These are phyloP conservation scores for Niebla homalea DNA, from an alignment of 495 filamentous ascomycete species.

Conservation along the genomic window DNA sequence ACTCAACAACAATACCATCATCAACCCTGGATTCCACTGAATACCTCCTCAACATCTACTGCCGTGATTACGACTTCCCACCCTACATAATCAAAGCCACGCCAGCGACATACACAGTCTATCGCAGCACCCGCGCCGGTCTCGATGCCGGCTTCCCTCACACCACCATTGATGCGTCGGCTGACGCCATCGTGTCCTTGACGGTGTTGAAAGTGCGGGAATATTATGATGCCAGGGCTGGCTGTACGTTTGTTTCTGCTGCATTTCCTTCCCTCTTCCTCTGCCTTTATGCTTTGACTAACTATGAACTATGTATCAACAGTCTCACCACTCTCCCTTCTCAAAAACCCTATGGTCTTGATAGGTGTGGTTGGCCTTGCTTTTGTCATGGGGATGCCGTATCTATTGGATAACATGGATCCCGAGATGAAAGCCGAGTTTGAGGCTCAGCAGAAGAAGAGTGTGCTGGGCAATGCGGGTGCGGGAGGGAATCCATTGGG, in stretches of 20 bases:
- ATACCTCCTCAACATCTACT: slow-evolving; percentile 72
- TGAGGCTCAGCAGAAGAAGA: slow-evolving; percentile 72
- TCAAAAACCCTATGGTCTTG: slow-evolving; percentile 92
- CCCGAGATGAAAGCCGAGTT: slow-evolving; percentile 86
- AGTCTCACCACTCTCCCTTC: slow-evolving; percentile 52
- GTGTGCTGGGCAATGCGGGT: slow-evolving; percentile 36
- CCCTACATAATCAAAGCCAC: slow-evolving; percentile 63
- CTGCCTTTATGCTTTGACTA: not conserved
- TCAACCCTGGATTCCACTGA: slow-evolving; percentile 11
- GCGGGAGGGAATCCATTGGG: slow-evolving; percentile 33
- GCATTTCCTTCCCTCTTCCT: not conserved
- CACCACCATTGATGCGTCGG: slow-evolving; percentile 13
- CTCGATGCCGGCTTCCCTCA: slow-evolving; percentile 67
- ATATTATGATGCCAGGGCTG: slow-evolving; percentile 58
- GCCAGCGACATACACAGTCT: slow-evolving; percentile 30
- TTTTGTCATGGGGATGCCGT: slow-evolving; percentile 79
- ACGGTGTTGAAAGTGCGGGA: slow-evolving; percentile 47
- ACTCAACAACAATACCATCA: slow-evolving; percentile 26
- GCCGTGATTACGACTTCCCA: slow-evolving; percentile 56
- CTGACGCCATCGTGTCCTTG: slow-evolving; percentile 38
- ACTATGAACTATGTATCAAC: not conserved
- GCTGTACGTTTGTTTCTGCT: slow-evolving; percentile 44
- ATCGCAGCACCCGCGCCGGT: slow-evolving; percentile 65
- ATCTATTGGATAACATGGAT: slow-evolving; percentile 95
- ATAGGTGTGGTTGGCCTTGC: slow-evolving; percentile 69